These are phyloP conservation scores for Ziziphus jujuba DNA, from an alignment of 306 rosid species.

Conservation along the genomic window DNA sequence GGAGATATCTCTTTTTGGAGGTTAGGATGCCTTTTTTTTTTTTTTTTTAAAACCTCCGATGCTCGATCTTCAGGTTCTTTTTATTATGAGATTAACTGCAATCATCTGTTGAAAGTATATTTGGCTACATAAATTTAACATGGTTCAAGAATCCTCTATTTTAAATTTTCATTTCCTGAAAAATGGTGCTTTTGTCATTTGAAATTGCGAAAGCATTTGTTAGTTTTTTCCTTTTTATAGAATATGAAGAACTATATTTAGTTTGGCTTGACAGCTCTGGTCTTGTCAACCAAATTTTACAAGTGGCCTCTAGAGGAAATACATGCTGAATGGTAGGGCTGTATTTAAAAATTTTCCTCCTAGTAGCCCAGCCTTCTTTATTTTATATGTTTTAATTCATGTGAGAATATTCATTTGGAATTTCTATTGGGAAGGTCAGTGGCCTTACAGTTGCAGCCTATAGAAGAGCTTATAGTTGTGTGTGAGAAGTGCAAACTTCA, in stretches of 20 bases:
- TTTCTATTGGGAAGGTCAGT: too few relatives aligned
- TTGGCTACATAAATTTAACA: neutral
- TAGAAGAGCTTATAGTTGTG: too few relatives aligned
- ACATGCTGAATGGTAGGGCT: too few relatives aligned
- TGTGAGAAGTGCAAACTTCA: too few relatives aligned
- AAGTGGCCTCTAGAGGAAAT: neutral
- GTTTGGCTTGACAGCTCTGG: neutral
- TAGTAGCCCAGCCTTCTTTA: too few relatives aligned
- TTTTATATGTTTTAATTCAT: too few relatives aligned
- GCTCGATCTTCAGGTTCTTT: slow-evolving; percentile 11
- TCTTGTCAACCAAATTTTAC: neutral
- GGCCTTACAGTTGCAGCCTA: too few relatives aligned
- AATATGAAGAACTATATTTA: neutral
- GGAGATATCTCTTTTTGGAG: slow-evolving; percentile 82
- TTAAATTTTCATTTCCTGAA: neutral
- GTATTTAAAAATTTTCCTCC: too few relatives aligned
- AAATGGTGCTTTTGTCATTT: neutral
- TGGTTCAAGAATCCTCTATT: neutral
- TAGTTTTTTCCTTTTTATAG: neutral
- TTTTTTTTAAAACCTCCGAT: too few relatives aligned
- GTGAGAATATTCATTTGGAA: too few relatives aligned
- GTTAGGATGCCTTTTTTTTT: slow-evolving; percentile 49
- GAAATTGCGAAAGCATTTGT: neutral
- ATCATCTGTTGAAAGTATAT: neutral
- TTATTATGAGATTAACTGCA: slow-evolving; percentile 2